Evolutionary conservation across 495 filamentous ascomycete species (phyloP), one percentile per base, ranked within the genome.

Genomic region (Aspergillus indologenus): DNA sequence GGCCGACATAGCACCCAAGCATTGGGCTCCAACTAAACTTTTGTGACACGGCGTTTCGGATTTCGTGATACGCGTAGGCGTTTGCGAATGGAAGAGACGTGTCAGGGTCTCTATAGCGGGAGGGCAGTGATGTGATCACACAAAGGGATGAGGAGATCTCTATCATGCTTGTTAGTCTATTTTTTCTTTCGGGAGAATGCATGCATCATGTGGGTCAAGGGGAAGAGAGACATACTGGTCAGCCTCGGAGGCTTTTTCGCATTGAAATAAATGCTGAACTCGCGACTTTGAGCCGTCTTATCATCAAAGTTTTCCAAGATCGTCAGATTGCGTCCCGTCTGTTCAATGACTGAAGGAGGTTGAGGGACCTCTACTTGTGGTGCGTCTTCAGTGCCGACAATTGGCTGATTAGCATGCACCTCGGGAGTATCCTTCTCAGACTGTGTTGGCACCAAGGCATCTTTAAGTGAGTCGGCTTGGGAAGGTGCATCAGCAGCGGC

Each of bases 61-160:
- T 83, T 74, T 91, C 83, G 54, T 81, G 80, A 70, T 88, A 94
- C 8, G 90, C 91, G 59, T 87, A 85, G 21, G 83, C 74, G 64
- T 88, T 90, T 42, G 82, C 81, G 70, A 90, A 96, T 11, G 88
- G 83, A 21, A 96, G 79, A 0, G 87, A 87, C 0, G 91, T 95
- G 60, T 79, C 80, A 0, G 89, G 88, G 64, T 96, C 90, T 40
- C 85, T 79, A 69, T 90, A 94, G 46, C 80, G 84, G 20, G 91
- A 90, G 44, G 87, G 85, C 50, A 89, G 83, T 62, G 85, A 85
- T 9, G 91, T 94, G 70, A 96, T 92, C 54, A 85, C 85, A 69
- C 91, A 96, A 50, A 87, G 78, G 68, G 70, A 80, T 68, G 67
- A 75, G 19, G 77, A 77, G 53, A 77, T 78, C 69, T 80, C 75